A percentile compares a stretch with the other conserved stretches of the same genome.
phyloP scores from a whole-genome alignment of 1,139 yeast genomes.

The Debaryomycetaceae sp. region DNA sequence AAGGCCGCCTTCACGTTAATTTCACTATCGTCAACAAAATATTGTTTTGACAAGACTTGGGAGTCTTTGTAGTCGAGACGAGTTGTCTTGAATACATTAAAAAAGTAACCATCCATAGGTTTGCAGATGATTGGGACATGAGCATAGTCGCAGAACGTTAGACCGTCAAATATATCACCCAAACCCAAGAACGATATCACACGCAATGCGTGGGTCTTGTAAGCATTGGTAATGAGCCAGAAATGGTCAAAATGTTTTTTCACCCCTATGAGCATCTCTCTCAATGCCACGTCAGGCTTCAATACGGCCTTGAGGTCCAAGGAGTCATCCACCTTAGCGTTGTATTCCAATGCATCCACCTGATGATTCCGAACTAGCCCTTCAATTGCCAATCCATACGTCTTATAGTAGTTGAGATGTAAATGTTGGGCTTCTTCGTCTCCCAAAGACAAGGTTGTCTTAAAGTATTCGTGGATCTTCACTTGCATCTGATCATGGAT shows the following conservation, averaged over 20 bases:
- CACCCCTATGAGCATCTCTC: conserved; percentile 48
- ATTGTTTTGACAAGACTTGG: conserved; percentile 25
- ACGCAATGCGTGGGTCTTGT: conserved; percentile 79
- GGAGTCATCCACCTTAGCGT: conserved; percentile 85
- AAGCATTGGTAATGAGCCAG: conserved; percentile 95
- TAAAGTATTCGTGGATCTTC: conserved; percentile 79
- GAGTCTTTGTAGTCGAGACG: conserved; percentile 52
- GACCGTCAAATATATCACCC: conserved; percentile 89
- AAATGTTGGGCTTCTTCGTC: conserved; percentile 76
- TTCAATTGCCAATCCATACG: conserved; percentile 90
- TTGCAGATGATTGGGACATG: conserved; percentile 72
- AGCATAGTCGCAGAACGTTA: conserved; percentile 85
- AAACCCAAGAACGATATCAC: conserved; percentile 77
- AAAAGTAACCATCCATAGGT: conserved; percentile 62
- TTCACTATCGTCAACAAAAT: conserved; percentile 82
- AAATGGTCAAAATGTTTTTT: conserved; percentile 38
- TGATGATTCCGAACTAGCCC: conserved; percentile 82
- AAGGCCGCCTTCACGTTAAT: conserved; percentile 59
- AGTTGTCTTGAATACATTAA: conserved; percentile 60
- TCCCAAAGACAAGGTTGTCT: conserved; percentile 53
- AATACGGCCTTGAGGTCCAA: conserved; percentile 78
- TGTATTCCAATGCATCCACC: conserved; percentile 86
- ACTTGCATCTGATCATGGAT: conserved; percentile 88
- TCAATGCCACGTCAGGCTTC: conserved; percentile 52
- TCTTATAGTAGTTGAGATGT: conserved; percentile 73